phyloP scores from a whole-genome alignment of 306 rosid genomes.

The Rosa lucieae region DNA sequence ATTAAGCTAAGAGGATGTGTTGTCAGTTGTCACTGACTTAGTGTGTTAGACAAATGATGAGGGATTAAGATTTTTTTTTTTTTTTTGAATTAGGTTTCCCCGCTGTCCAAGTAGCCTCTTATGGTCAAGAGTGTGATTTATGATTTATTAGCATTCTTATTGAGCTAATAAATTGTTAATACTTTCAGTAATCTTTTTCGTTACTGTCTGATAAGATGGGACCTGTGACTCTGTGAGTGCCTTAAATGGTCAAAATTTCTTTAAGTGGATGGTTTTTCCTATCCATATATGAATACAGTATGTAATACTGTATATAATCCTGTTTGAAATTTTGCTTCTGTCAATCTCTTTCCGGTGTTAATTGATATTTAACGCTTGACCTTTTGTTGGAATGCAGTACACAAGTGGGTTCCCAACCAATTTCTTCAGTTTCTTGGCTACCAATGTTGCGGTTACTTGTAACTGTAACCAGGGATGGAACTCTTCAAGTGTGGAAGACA shows the following conservation, averaged over 20 bases:
- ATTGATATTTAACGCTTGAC: constrained; percentile 22
- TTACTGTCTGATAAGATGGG: not conserved
- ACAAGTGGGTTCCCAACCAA: constrained; percentile 96
- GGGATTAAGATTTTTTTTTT: not conserved
- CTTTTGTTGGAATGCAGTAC: constrained; percentile 59
- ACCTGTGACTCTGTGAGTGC: constrained; percentile 1
- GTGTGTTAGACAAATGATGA: not conserved
- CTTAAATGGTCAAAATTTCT: not conserved
- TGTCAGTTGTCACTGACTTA: not conserved
- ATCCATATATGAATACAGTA: not conserved
- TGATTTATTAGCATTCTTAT: not conserved
- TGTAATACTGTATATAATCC: not conserved
- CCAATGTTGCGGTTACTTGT: constrained; percentile 79
- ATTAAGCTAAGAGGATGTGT: not conserved
- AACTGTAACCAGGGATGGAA: constrained; percentile 87
- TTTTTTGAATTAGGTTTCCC: not conserved
- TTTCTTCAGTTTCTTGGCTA: constrained; percentile 90
- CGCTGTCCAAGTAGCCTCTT: not conserved
- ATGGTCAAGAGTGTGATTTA: not conserved
- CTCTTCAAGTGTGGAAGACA: constrained; percentile 94
- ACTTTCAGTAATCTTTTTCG: not conserved
- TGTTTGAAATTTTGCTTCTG: constrained; percentile 8
- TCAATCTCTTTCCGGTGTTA: constrained; percentile 14
- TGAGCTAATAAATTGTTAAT: not conserved
- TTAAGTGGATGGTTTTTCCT: not conserved